A percentile compares a stretch with the other conserved stretches of the same genome.
These are phyloP conservation scores for Pseudocohnilembus persalinus DNA, from an alignment of 169 alveolate genomes.

Conservation along the genomic window DNA sequence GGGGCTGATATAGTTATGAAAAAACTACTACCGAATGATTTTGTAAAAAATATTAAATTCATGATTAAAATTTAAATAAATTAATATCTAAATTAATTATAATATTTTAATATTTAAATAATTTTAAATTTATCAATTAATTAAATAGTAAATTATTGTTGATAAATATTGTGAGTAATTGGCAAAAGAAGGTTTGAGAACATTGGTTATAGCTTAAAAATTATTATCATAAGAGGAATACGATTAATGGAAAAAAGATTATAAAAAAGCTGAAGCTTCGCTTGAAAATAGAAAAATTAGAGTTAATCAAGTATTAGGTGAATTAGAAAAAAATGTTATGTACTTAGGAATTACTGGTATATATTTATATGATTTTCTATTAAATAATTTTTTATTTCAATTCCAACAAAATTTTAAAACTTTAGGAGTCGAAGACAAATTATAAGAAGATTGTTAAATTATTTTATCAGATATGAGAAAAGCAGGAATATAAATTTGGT, in stretches of 20 bases:
- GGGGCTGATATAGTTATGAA: slow-evolving; percentile 80
- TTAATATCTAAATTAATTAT: too few relatives aligned
- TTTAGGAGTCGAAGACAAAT: slow-evolving; percentile 81
- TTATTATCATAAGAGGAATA: slow-evolving; percentile 51
- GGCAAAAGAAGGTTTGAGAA: slow-evolving; percentile 75
- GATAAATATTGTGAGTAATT: slow-evolving; percentile 69
- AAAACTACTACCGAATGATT: slow-evolving; percentile 50
- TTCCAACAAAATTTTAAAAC: background rate
- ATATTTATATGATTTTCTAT: background rate
- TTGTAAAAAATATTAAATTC: slow-evolving; percentile 1
- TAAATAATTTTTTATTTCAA: too few relatives aligned
- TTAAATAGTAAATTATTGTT: slow-evolving; percentile 52
- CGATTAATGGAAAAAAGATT: slow-evolving; percentile 51
- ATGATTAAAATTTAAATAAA: background rate
- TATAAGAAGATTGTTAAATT: slow-evolving; percentile 56
- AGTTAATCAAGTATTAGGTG: slow-evolving; percentile 46
- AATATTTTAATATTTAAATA: too few relatives aligned
- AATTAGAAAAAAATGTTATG: slow-evolving; percentile 71
- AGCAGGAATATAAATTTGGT: slow-evolving; percentile 79
- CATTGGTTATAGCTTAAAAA: slow-evolving; percentile 72
- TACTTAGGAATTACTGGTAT: slow-evolving; percentile 68
- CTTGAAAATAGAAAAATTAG: slow-evolving; percentile 56
- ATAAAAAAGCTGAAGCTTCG: slow-evolving; percentile 56
- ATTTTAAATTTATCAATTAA: too few relatives aligned
- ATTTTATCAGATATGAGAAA: slow-evolving; percentile 57